These are phyloP conservation scores for Cutaneotrichosporon sp. DNA, from an alignment of 1,284 basidiomycete genomes.

Conservation along the genomic window DNA sequence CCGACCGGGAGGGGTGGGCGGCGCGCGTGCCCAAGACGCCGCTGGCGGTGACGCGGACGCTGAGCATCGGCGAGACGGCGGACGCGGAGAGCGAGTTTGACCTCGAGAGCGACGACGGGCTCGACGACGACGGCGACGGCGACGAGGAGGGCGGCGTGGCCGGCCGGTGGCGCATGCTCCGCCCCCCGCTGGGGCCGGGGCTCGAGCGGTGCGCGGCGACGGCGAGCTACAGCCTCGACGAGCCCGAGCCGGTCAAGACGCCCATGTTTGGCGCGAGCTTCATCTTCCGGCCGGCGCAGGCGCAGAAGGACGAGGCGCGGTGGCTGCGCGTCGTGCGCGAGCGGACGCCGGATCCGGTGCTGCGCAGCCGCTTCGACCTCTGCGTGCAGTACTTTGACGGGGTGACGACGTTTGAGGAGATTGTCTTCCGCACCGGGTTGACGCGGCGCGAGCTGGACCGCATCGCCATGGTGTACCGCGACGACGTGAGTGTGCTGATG, in stretches of 20 bases:
- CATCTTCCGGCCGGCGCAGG: conserved; percentile 44
- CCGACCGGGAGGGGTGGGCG: background rate
- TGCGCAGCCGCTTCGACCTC: conserved; percentile 48
- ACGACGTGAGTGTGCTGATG: conserved; percentile 36
- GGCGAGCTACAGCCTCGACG: conserved; percentile 31
- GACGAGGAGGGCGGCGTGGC: conserved; percentile 7
- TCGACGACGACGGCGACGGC: conserved; percentile 33
- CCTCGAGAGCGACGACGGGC: conserved; percentile 39
- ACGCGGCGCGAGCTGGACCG: conserved; percentile 43
- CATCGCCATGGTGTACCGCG: conserved; percentile 40
- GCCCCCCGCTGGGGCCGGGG: background rate
- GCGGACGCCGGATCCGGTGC: conserved; percentile 35
- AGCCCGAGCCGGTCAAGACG: conserved; percentile 32
- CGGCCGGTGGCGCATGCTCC: background rate
- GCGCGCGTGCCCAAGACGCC: conserved; percentile 19
- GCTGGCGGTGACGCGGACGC: conserved; percentile 10
- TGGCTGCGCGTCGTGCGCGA: conserved; percentile 50
- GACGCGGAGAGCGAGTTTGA: conserved; percentile 40
- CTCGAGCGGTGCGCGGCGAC: background rate
- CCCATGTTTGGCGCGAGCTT: conserved; percentile 41
- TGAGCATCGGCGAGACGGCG: conserved; percentile 8
- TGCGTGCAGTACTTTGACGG: conserved; percentile 53
- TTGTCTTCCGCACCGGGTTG: conserved; percentile 50
- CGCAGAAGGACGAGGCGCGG: conserved; percentile 49
- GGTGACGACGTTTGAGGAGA: conserved; percentile 49